phyloP scores from a whole-genome alignment of 345 rosid genomes.

The Brassica napus region Da-Ae NC_063442.1:23840501-23841000 shows the following conservation, averaged over 20 bases:
- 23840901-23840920: slow-evolving; percentile 4
- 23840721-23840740: slow-evolving; percentile 84
- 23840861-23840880: slow-evolving; percentile 72
- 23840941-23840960: neutral
- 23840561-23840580: slow-evolving; percentile 78
- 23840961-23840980: neutral
- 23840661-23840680: slow-evolving; percentile 70
- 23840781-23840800: slow-evolving; percentile 41
- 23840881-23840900: slow-evolving; percentile 60
- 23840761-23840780: slow-evolving; percentile 74
- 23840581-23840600: neutral
- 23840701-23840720: slow-evolving; percentile 90
- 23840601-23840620: too few relatives aligned
- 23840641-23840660: slow-evolving; percentile 61
- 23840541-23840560: slow-evolving; percentile 74
- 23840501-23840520: slow-evolving; percentile 80
- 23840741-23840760: slow-evolving; percentile 80
- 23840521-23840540: slow-evolving; percentile 60
- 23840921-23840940: slow-evolving; percentile 19
- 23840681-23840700: slow-evolving; percentile 50
- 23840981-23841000: slow-evolving; percentile 22
- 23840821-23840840: slow-evolving; percentile 64
- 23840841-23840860: slow-evolving; percentile 82
- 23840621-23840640: neutral
- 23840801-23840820: slow-evolving; percentile 14